A percentile compares a stretch with the other conserved stretches of the same genome.
phyloP scores from a whole-genome alignment of 192 early-diverging fungal species.

The Podila minutissima region DNA sequence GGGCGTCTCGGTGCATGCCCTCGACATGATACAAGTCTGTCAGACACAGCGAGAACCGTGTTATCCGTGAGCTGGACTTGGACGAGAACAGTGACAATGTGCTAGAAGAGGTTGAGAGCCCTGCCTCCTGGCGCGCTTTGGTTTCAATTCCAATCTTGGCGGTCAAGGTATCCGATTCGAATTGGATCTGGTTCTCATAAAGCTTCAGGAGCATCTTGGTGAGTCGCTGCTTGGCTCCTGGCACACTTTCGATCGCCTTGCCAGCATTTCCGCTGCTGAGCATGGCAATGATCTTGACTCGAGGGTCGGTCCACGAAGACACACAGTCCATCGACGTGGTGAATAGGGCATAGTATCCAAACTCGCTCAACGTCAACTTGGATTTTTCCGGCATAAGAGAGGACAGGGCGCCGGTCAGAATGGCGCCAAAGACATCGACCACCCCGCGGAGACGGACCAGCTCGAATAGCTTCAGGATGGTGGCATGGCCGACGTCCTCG shows the following conservation, averaged over 20 bases:
- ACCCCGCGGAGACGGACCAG: constrained; percentile 33
- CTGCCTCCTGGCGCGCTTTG: not conserved
- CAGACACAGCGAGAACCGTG: constrained; percentile 28
- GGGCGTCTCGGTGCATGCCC: constrained; percentile 29
- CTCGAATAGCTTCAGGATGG: constrained; percentile 26
- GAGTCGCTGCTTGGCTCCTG: constrained; percentile 20
- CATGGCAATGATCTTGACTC: constrained; percentile 41
- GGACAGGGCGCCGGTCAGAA: constrained; percentile 34
- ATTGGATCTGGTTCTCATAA: constrained; percentile 27
- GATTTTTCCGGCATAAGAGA: constrained; percentile 25
- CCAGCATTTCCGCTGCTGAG: constrained; percentile 36
- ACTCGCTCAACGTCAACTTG: constrained; percentile 42
- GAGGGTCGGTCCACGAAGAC: constrained; percentile 27
- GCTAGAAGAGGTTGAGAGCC: not conserved
- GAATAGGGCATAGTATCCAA: constrained; percentile 47
- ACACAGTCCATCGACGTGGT: constrained; percentile 45
- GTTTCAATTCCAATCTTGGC: constrained; percentile 15
- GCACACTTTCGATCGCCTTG: constrained; percentile 15
- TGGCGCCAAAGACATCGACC: constrained; percentile 37
- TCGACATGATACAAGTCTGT: constrained; percentile 41
- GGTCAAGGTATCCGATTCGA: constrained; percentile 21
- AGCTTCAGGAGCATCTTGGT: constrained; percentile 22
- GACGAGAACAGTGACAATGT: not conserved
- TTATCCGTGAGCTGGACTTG: constrained; percentile 14
- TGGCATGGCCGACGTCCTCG: constrained; percentile 27